Evolutionary conservation across 139 green algal species (phyloP).

Genomic region (Closterium sp.): DNA sequence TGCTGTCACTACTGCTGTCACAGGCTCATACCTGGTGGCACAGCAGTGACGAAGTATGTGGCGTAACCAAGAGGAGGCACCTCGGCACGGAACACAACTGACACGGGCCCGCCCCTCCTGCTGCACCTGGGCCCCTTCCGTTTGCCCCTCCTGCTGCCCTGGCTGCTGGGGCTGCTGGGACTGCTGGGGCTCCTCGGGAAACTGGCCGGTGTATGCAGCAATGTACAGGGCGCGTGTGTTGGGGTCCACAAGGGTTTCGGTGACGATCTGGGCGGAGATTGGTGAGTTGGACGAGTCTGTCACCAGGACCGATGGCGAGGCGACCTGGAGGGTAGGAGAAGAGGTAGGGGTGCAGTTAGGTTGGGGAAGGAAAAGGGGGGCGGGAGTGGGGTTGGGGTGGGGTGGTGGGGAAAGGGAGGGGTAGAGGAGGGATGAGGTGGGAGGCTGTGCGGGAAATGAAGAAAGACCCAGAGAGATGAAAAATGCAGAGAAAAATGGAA

Average conservation of each 20-base stretch:
- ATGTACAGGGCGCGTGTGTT: constrained; percentile 6
- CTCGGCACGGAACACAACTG: constrained; percentile 23
- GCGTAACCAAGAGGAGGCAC: constrained; percentile 34
- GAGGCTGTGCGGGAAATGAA: not conserved
- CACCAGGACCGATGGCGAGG: not conserved
- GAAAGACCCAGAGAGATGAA: not conserved
- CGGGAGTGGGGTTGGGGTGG: not conserved
- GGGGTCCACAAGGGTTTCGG: not conserved
- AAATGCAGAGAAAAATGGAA: not conserved
- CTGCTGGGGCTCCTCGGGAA: not conserved
- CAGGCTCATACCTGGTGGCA: not conserved
- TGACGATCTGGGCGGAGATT: constrained; percentile 20
- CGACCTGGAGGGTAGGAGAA: not conserved
- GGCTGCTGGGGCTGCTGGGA: not conserved
- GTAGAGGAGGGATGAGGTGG: too few species aligned
- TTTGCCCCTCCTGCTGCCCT: too few species aligned
- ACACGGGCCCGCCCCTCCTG: not conserved
- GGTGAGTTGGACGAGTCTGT: not conserved
- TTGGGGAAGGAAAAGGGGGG: not conserved
- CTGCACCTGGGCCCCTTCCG: too few species aligned
- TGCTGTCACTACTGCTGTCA: too few species aligned
- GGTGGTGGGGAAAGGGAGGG: not conserved
- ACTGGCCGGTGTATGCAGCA: constrained; percentile 4
- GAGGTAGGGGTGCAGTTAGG: not conserved
- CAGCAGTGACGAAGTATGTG: constrained; percentile 41